These are phyloP conservation scores for Pichia sp. DNA, from an alignment of 1,139 yeast genomes.

Conservation along the genomic window DNA sequence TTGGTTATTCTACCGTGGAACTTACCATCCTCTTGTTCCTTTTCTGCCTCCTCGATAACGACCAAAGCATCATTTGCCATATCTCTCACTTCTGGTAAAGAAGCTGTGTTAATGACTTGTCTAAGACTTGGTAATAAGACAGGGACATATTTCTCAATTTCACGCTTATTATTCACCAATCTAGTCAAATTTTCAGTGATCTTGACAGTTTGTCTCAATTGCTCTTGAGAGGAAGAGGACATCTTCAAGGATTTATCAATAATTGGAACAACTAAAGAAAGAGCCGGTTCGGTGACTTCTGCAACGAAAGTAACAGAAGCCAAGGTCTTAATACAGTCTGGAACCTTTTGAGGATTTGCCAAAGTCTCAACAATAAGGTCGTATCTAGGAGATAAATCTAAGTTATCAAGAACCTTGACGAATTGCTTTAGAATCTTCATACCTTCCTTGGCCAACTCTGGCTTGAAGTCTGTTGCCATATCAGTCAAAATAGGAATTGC, in stretches of 20 bases:
- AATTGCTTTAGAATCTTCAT: slow-evolving; percentile 59
- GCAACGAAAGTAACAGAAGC: slow-evolving; percentile 97
- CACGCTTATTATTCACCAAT: slow-evolving; percentile 88
- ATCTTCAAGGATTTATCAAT: slow-evolving; percentile 83
- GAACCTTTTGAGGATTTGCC: slow-evolving; percentile 83
- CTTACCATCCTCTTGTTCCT: slow-evolving; percentile 55
- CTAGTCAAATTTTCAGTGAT: slow-evolving; percentile 95
- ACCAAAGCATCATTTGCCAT: slow-evolving; percentile 78
- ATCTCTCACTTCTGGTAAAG: slow-evolving; percentile 95
- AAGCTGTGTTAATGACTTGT: slow-evolving; percentile 82
- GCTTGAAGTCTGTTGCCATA: slow-evolving; percentile 91
- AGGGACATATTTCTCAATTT: slow-evolving; percentile 84
- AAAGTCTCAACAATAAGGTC: slow-evolving; percentile 82
- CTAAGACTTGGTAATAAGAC: slow-evolving; percentile 81
- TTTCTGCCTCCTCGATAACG: slow-evolving; percentile 78
- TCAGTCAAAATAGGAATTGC: slow-evolving; percentile 84
- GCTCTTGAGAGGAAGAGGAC: slow-evolving; percentile 90
- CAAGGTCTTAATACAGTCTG: slow-evolving; percentile 81
- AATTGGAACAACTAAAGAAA: slow-evolving; percentile 85
- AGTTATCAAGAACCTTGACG: slow-evolving; percentile 80
- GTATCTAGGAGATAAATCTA: slow-evolving; percentile 82
- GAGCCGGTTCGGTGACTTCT: slow-evolving; percentile 95
- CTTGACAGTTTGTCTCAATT: slow-evolving; percentile 91
- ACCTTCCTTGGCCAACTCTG: slow-evolving; percentile 88
- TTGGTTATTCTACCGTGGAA: slow-evolving; percentile 68